phyloP scores from a whole-genome alignment of 2,329 filamentous ascomycete species.

The Phialophora expanda region DNA sequence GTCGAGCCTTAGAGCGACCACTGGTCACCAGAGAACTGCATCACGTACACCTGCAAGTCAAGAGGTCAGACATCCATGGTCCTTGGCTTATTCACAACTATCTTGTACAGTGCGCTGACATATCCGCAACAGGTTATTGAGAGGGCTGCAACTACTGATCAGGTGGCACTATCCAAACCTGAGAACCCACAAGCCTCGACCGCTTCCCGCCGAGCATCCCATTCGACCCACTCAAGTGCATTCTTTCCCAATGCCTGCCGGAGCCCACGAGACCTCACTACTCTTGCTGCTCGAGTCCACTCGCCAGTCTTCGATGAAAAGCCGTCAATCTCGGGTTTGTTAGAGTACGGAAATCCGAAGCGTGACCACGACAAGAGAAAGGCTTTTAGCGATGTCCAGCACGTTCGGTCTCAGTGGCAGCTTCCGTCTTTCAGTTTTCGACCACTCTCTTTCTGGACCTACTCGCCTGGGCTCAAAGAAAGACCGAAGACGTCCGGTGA shows the following conservation, averaged over 20 bases:
- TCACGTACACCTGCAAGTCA: slow-evolving; percentile 6
- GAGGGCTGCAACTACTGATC: slow-evolving; percentile 8
- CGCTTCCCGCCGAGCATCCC: slow-evolving; percentile 31
- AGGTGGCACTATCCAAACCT: neutral
- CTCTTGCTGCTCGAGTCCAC: slow-evolving; percentile 38
- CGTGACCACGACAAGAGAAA: neutral
- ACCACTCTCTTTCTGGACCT: slow-evolving; percentile 33
- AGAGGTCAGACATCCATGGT: slow-evolving; percentile 19
- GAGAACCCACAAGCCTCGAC: slow-evolving; percentile 28
- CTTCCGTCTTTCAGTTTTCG: slow-evolving; percentile 35
- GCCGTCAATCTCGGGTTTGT: slow-evolving; percentile 23
- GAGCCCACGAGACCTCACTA: slow-evolving; percentile 38
- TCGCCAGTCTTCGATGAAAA: slow-evolving; percentile 32
- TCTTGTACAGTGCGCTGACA: slow-evolving; percentile 17
- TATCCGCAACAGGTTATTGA: slow-evolving; percentile 5
- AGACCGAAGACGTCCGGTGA: slow-evolving; percentile 38
- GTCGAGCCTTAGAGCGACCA: slow-evolving; percentile 33
- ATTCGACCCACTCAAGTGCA: slow-evolving; percentile 31
- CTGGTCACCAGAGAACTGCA: slow-evolving; percentile 18
- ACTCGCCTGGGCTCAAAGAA: slow-evolving; percentile 15
- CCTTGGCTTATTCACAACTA: neutral
- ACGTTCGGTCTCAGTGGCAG: slow-evolving; percentile 26
- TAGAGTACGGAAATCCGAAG: slow-evolving; percentile 21
- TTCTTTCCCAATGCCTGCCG: slow-evolving; percentile 38
- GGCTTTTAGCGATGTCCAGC: slow-evolving; percentile 6